Evolutionary conservation across 306 rosid genomes (phyloP), one percentile per base, ranked within the genome.

Genomic region (Cucurbita moschata): DNA sequence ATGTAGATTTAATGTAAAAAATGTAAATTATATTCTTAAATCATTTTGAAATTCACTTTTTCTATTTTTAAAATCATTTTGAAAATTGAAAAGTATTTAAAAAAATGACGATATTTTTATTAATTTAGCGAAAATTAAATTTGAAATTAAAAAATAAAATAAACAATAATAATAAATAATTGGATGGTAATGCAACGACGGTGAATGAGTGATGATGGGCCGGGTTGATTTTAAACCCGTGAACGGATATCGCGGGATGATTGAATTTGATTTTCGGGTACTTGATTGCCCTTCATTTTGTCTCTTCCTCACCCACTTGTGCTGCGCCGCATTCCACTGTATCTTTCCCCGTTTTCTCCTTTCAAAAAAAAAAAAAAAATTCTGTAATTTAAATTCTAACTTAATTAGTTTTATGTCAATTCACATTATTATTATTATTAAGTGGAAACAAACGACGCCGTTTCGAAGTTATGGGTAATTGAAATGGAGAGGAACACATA

Each of bases 161-260:
- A 30, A 30, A 3, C 35, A 30, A 30, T 30, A 30, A 30, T 30
- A 30, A 30, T 30, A 30, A 30, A 30, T 71, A 5, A 60, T 57
- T 56, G 65, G 61, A 61, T 38, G 68, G 7, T 38, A 35, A 13
- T 23, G 63, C 35, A 68, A 43, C 55, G 71, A 56, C 13, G 8
- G 19, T 7, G 11, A 61, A 14, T 55, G 43, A 39, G 53, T 23
- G 77, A 16, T 71, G 51, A 58, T 74, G 57, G 59, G 59, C 58
- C 82, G 76, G 82, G 82, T 66, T 66, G 14, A 63, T 3, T 18
- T 18, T 43, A 38, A 39, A 61, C 92, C 81, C 83, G 85, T 81
- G 95, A 88, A 78, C 86, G 87, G 88, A 86, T 85, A 74, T 78
- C 63, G 26, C 26, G 26, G 26, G 26, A 26, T 26, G 26, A 26